Base-by-base conservation (phyloP, 768 basidiomycete genomes). In the Hemileccinum rubropunctum region DNA sequence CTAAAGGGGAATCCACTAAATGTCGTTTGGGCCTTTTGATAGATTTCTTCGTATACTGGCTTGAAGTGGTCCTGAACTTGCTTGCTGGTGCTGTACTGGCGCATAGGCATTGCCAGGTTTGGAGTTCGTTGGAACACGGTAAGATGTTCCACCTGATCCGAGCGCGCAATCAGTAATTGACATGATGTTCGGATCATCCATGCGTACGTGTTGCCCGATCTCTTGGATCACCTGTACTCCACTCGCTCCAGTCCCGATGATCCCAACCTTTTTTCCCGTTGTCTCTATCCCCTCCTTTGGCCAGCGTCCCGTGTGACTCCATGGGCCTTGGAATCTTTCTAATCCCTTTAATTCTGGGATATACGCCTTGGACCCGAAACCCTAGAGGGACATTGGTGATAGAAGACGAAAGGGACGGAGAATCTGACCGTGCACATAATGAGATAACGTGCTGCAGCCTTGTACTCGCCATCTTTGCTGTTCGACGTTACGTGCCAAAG, bases 41-140 rank as follows among this genome's bases (percentile, higher is more conserved):
- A 50, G 0, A 56, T 35, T 1, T 60, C 47, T 13, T 56, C 50
- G 8, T 59, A 48, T 6, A 39, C 14, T 18, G 20, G 27, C 37
- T 58, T 59, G 38, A 46, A 48, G 30, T 48, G 53, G 21, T 49
- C 36, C 43, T 56, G 58, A 4, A 39, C 39, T 26, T 51, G 47
- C 45, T 51, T 33, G 47, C 42, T 50, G 13, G 60, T 0, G 5
- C n/a, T 13, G 34, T 44, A 39, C 30, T 61, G 51, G 9, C 48
- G 14, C 58, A 60, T 53, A 6, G 54, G 54, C 0, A n/a, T 23
- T 2, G 51, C 36, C 3, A 61, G 39, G 10, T 54, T 61, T 3
- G 59, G 59, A 2, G 55, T 54, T 32, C 58, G 51, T 27, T 61
- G 55, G 47, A 57, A 58, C 13, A 51, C 44, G 17, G 51, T 49